Conservation (phyloP, 1,139 yeast species). For the Zygoascus meyerae region DNA sequence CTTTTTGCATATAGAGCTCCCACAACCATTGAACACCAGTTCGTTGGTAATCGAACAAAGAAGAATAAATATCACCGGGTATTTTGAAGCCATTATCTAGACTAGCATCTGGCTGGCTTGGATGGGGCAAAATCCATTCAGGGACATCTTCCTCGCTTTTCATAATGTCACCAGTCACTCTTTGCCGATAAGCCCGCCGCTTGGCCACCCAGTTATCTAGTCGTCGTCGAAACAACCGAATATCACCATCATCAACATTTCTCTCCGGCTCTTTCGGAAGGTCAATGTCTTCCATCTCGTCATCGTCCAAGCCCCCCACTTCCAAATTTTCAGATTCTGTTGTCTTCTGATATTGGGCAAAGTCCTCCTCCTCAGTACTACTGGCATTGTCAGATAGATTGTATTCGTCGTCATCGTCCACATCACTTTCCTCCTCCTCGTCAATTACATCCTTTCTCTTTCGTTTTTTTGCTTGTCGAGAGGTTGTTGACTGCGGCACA, state of each 20-base stretch:
- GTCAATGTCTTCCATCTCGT: conserved; percentile 20
- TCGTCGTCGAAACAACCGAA: conserved; percentile 52
- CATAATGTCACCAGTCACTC: conserved; percentile 11
- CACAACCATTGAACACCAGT: conserved; percentile 74
- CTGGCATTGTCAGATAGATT: conserved; percentile 12
- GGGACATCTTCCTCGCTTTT: conserved; percentile 32
- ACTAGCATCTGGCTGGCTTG: conserved; percentile 65
- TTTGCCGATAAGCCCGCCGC: conserved; percentile 27
- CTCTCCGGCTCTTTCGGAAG: conserved; percentile 15
- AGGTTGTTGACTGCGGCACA: conserved; percentile 16
- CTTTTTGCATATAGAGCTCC: conserved; percentile 76
- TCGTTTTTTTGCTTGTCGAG: conserved; percentile 13
- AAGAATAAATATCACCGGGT: conserved; percentile 88
- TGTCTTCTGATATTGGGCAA: conserved; percentile 13
- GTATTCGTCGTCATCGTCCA: neutral
- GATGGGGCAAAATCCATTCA: conserved; percentile 75
- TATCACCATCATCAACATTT: conserved; percentile 72
- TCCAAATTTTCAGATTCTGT: neutral
- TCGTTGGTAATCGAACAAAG: conserved; percentile 86
- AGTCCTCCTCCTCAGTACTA: conserved; percentile 13
- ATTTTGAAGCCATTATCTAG: conserved; percentile 62
- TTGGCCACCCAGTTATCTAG: conserved; percentile 52
- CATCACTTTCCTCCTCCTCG: conserved; percentile 24
- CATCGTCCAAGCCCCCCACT: conserved; percentile 4
- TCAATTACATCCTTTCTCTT: conserved; percentile 10